phyloP scores from a whole-genome alignment of 2,329 filamentous ascomycete species.

The Aspergillus pseudotamarii region DNA sequence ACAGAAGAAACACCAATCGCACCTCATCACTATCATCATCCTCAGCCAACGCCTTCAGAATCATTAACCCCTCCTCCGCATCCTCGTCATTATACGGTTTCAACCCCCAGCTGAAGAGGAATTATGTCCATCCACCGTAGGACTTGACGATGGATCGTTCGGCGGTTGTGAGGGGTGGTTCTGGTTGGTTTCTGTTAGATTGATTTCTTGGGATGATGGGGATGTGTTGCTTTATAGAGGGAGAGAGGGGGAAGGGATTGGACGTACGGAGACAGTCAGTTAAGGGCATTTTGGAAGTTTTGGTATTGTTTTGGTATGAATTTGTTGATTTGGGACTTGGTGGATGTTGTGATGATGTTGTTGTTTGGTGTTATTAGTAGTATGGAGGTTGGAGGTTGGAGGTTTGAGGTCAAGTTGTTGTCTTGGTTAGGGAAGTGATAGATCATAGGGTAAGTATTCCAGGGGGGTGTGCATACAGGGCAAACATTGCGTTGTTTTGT shows the following conservation, averaged over 20 bases:
- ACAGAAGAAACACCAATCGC: too few species aligned
- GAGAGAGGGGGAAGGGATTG: too few species aligned
- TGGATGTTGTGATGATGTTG: not conserved
- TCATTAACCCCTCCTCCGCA: slow-evolving; percentile 23
- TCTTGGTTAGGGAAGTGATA: too few species aligned
- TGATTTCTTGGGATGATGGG: not conserved
- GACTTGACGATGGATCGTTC: slow-evolving; percentile 29
- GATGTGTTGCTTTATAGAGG: too few species aligned
- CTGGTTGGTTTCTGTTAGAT: slow-evolving; percentile 9
- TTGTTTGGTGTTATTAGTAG: not conserved
- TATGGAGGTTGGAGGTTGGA: too few species aligned
- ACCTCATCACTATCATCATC: not conserved
- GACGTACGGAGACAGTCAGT: slow-evolving; percentile 13
- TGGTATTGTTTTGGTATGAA: not conserved
- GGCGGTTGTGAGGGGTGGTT: slow-evolving; percentile 28
- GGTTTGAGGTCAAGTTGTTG: too few species aligned
- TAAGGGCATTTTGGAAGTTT: slow-evolving; percentile 16
- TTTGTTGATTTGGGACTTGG: not conserved
- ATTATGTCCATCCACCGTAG: slow-evolving; percentile 32
- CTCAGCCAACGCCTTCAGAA: slow-evolving; percentile 16
- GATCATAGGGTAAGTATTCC: too few species aligned
- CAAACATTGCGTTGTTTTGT: not conserved
- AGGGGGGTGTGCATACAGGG: not conserved
- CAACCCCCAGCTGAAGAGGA: slow-evolving; percentile 25
- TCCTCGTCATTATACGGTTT: slow-evolving; percentile 31